Percentiles rank a stretch among this genome's conserved stretches.
These are phyloP conservation scores for Globisporangium paroecandrum DNA, from an alignment of 352 stramenopile species.

Conservation along the genomic window DNA sequence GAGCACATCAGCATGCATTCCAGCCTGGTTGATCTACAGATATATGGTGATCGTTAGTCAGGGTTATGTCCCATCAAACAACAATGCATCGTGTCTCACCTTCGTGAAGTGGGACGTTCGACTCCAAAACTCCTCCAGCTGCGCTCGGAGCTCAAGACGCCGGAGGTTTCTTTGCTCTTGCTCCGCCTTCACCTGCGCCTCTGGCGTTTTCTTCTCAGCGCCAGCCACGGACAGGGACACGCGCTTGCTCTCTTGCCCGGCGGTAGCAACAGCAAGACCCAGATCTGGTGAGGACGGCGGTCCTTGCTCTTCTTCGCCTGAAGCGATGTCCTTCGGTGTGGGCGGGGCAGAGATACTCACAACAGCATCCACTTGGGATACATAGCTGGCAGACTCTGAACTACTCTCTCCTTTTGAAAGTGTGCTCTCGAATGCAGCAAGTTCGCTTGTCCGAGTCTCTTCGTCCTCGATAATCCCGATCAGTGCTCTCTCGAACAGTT, in stretches of 20 bases:
- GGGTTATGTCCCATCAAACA: not conserved
- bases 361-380: constrained; percentile 6
- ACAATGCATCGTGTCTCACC: not conserved
- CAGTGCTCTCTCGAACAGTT: constrained; percentile 43
- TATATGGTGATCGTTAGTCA: too few species aligned
- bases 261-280: not conserved
- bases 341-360: constrained; percentile 3
- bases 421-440: constrained; percentile 10
- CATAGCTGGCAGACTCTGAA: constrained; percentile 1
- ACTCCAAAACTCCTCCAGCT: constrained; percentile 19
- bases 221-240: not conserved
- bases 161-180: constrained; percentile 6
- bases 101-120: constrained; percentile 12
- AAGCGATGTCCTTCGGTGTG: not conserved
- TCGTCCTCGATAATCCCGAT: constrained; percentile 19
- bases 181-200: constrained; percentile 3
- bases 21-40: constrained; percentile 23
- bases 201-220: constrained; percentile 13
- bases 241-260: constrained; percentile 6
- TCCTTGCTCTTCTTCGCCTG: not conserved
- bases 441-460: constrained; percentile 7
- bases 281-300: not conserved
- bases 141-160: constrained; percentile 4
- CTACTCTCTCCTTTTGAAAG: constrained; percentile 5
- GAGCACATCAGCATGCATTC: constrained; percentile 32